Base-by-base conservation (phyloP, 495 filamentous ascomycete species). In the Penicillium paxilli region DNA sequence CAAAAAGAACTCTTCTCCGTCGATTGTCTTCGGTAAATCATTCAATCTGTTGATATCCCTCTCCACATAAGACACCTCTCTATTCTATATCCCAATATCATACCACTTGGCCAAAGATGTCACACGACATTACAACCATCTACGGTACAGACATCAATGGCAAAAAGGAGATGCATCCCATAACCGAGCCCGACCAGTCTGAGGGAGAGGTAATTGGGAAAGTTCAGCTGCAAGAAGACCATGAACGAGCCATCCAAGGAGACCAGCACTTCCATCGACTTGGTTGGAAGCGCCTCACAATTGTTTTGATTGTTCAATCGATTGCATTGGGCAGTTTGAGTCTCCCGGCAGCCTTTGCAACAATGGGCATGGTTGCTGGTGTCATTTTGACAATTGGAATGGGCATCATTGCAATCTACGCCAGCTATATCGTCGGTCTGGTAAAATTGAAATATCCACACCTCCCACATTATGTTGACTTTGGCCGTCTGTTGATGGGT, bases 391-490 rank as follows among this genome's bases (percentile, higher is more conserved):
- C 80, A 4, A 59, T 87, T 42, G 61, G 68, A n/a, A 54, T 88
- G 5, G 87, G 87, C 5, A 52, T 88, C 19, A 56, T 87, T n/a
- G 83, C 87, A 25, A 82, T 84, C 44, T 91, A 90, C 66, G 86
- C 84, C 21, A 83, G 84, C 57, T 87, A 84, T 48, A 75, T 87
- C 46, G 74, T 90, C 54, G 86, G 83, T 30, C 83, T 88, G 63
- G 80, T 90, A 52, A 88, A 87, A 62, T 42, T 85, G 20, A 77
- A 75, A 44, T 83, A 81, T 59, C 87, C 87, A 1, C 66, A 83
- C n/a, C 75, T 90, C 9, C 65, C 79, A 50, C 78, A 83, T 63
- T 85, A 88, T 49, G 80, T 83, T 21, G 86, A 91, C 58, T 85
- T 79, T n/a, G 83, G 83, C 6, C 64, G 72, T 19, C 62, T 90